Percentiles rank a stretch among this genome's conserved stretches.
These are phyloP conservation scores for Vigna angularis DNA, from an alignment of 306 rosid genomes.

Conservation along the genomic window DNA sequence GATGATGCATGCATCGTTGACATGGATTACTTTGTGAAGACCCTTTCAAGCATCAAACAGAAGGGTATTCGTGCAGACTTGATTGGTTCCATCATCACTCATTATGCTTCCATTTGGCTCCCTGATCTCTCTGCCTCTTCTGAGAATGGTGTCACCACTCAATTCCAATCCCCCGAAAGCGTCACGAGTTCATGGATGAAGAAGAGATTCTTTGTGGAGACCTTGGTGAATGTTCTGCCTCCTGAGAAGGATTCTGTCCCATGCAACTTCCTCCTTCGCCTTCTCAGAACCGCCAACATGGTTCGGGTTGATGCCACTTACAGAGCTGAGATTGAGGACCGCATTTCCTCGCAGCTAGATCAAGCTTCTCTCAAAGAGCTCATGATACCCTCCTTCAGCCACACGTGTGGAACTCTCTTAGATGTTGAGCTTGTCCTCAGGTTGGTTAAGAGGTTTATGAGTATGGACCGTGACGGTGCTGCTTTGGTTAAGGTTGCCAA, in stretches of 20 bases:
- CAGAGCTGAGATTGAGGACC: slow-evolving; percentile 70
- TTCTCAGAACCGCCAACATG: slow-evolving; percentile 84
- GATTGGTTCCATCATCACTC: slow-evolving; percentile 83
- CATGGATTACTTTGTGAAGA: slow-evolving; percentile 95
- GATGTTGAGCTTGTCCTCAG: slow-evolving; percentile 76
- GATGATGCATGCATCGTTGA: slow-evolving; percentile 87
- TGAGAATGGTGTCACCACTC: slow-evolving; percentile 9
- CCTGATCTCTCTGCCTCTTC: slow-evolving; percentile 66
- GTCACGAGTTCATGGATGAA: slow-evolving; percentile 81
- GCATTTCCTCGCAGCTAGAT: slow-evolving; percentile 83
- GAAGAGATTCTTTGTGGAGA: slow-evolving; percentile 88
- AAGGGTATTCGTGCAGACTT: slow-evolving; percentile 85
- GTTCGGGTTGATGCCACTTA: slow-evolving; percentile 72
- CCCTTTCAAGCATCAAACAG: slow-evolving; percentile 76
- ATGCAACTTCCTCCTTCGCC: slow-evolving; percentile 85
- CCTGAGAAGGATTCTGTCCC: slow-evolving; percentile 86
- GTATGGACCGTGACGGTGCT: slow-evolving; percentile 61
- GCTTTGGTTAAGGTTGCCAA: slow-evolving; percentile 85
- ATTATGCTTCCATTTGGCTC: slow-evolving; percentile 94
- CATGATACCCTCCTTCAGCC: slow-evolving; percentile 90
- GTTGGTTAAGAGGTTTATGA: slow-evolving; percentile 75
- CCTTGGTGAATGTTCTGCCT: slow-evolving; percentile 83
- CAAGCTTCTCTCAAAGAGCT: slow-evolving; percentile 81
- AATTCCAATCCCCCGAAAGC: slow-evolving; percentile 56
- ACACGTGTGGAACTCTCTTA: slow-evolving; percentile 80